Evolutionary conservation across 2,329 filamentous ascomycete species (phyloP), one percentile per base, ranked within the genome.

Genomic region (Alternaria sp.): DNA sequence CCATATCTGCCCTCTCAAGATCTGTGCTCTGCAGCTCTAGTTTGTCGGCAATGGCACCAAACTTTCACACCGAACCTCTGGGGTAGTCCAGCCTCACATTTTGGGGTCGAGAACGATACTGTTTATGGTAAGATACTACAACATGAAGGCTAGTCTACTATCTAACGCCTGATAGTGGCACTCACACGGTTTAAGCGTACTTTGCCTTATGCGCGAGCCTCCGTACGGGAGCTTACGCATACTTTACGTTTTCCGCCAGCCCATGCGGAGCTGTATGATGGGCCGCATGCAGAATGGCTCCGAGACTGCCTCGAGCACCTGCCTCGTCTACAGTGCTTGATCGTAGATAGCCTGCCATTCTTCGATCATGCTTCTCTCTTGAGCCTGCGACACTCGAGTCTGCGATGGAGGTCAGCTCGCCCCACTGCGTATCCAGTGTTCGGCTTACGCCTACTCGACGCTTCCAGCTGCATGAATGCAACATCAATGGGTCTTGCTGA

Each of bases 61-160:
- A 82, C 84, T n/a, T 88, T 88, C 65, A 81, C 83, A 53, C 85
- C 85, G 3, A 83, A 85, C 63, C 80, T 89, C 1, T 89, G 87
- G 87, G 87, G 87, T 16, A 84, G 86, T 67, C 87, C 87, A 20
- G 86, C 87, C 0, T 87, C 86, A 8, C 86, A 89, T 72, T 89
- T 89, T 70, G 85, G 84, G 30, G 81, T 81, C 3, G 82, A 88
- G 52, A 86, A 88, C 68, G 87, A 88, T 69, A 84, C 82, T 8
- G 85, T 88, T 30, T 88, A 88, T 68, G 82, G 84, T 80, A 62
- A 32, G 57, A 46, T 26, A 26, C 36, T 26, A 20, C 51, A 1
- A 18, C 8, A 20, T 24, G 5, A 1, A 24, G 4, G 24, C 16
- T 6, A 26, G 11, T 42, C 18, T 51, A 12, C 3, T 47, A 47